Percentiles rank a stretch among this genome's conserved stretches.
phyloP scores from a whole-genome alignment of 1,284 basidiomycete species.

The Phellinidium pouzarii region DNA sequence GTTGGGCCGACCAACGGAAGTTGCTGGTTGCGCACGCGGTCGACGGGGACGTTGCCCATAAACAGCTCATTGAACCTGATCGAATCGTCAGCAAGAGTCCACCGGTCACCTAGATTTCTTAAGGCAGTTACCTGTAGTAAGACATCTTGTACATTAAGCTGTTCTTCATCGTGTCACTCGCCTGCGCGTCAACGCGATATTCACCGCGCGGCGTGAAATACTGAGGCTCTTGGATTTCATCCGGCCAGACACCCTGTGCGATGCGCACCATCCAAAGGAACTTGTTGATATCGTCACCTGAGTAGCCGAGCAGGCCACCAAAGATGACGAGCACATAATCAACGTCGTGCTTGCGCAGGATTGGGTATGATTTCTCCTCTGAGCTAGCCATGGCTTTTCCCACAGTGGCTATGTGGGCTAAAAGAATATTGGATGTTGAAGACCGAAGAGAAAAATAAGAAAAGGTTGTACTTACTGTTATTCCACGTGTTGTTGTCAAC shows the following conservation, averaged over 20 bases:
- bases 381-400: slow-evolving; percentile 94
- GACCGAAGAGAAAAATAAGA: not conserved
- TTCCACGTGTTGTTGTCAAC: slow-evolving; percentile 99
- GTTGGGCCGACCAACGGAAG: slow-evolving; percentile 74
- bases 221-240: slow-evolving; percentile 91
- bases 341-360: slow-evolving; percentile 95
- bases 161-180: slow-evolving; percentile 88
- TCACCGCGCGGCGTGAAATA: slow-evolving; percentile 95
- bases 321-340: slow-evolving; percentile 98
- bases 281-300: slow-evolving; percentile 99
- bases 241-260: slow-evolving; percentile 97
- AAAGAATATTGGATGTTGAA: slow-evolving; percentile 7
- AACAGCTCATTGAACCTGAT: slow-evolving; percentile 80
- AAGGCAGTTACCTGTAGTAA: slow-evolving; percentile 70
- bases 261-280: slow-evolving; percentile 99
- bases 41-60: slow-evolving; percentile 65
- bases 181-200: slow-evolving; percentile 88
- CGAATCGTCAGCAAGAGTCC: slow-evolving; percentile 12
- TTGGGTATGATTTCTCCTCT: slow-evolving; percentile 96
- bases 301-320: slow-evolving; percentile 94
- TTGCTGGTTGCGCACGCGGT: slow-evolving; percentile 80
- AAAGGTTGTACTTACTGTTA: slow-evolving; percentile 66
- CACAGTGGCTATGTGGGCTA: slow-evolving; percentile 92
- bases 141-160: slow-evolving; percentile 99
- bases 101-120: not conserved